Percentiles rank a stretch among this genome's conserved stretches.
These are phyloP conservation scores for Cyberlindnera samutprakarnensis DNA, from an alignment of 805 yeast genomes.

Conservation along the genomic window DNA sequence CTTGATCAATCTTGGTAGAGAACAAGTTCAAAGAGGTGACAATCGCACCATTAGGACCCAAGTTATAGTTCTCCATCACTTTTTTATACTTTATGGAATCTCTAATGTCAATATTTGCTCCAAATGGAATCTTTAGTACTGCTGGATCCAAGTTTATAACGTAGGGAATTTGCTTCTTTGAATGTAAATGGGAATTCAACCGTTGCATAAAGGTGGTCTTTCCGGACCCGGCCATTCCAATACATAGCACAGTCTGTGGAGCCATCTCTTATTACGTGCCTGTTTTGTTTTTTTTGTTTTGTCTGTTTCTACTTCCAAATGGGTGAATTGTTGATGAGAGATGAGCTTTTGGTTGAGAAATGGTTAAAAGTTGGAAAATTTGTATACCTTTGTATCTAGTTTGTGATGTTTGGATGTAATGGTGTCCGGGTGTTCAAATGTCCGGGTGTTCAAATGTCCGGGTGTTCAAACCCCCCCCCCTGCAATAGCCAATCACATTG, in stretches of 20 bases:
- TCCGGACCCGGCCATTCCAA: constrained; percentile 75
- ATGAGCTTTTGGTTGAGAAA: no score
- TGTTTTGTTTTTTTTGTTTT: no score
- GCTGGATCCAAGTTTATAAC: constrained; percentile 96
- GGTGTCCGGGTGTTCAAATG: no score
- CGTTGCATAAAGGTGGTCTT: constrained; percentile 98
- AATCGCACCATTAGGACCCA: constrained; percentile 98
- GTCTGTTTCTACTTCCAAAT: no score
- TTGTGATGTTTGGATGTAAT: no score
- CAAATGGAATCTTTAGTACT: constrained; percentile 86
- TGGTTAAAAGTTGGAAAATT: no score
- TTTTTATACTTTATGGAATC: constrained; percentile 93
- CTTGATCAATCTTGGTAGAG: constrained; percentile 95
- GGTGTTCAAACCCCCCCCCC: no score
- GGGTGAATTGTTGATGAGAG: no score
- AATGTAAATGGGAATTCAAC: constrained; percentile 79
- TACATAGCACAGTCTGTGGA: constrained; percentile 39
- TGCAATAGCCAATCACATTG: no score
- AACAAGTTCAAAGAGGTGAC: constrained; percentile 90
- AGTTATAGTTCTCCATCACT: constrained; percentile 90
- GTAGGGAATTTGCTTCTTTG: constrained; percentile 71
- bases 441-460: no score
- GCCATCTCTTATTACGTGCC: no score
- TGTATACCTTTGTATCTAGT: no score
- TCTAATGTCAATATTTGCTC: constrained; percentile 90